phyloP scores from a whole-genome alignment of 495 filamentous ascomycete genomes.

The Xylaria bambusicola region DNA sequence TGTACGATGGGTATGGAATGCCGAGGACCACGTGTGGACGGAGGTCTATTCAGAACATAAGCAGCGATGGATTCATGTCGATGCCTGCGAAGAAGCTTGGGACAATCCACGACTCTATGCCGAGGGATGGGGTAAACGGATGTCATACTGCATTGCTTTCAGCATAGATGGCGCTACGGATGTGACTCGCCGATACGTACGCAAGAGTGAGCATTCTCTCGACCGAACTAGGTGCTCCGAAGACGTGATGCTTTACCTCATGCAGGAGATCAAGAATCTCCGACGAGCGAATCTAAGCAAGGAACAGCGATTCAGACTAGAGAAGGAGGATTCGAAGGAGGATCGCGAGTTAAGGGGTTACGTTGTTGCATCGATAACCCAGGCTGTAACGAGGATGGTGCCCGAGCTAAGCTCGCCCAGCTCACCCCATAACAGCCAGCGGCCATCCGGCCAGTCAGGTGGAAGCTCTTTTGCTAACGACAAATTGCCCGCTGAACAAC shows the following conservation, averaged over 20 bases:
- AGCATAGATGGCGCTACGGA: conserved; percentile 93
- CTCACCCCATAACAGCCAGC: conserved; percentile 15
- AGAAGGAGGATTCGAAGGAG: conserved; percentile 88
- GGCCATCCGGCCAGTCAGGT: conserved; percentile 23
- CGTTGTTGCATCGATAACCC: conserved; percentile 71
- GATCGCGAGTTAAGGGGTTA: conserved; percentile 79
- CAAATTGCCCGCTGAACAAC: conserved; percentile 56
- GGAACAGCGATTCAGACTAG: conserved; percentile 74
- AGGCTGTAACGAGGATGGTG: conserved; percentile 51
- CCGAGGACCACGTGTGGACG: conserved; percentile 96
- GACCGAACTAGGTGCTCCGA: conserved; percentile 77
- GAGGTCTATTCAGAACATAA: conserved; percentile 96
- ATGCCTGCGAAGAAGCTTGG: conserved; percentile 92
- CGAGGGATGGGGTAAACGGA: conserved; percentile 92
- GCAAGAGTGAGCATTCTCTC: conserved; percentile 71
- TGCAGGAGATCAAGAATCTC: conserved; percentile 82
- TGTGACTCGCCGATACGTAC: conserved; percentile 93
- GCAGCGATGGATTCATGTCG: conserved; percentile 94
- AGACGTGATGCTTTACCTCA: conserved; percentile 83
- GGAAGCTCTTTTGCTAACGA: conserved; percentile 27
- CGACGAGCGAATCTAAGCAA: conserved; percentile 78
- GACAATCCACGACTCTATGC: conserved; percentile 92
- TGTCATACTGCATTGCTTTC: conserved; percentile 97
- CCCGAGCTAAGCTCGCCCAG: conserved; percentile 34
- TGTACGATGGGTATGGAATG: conserved; percentile 98